Base-by-base conservation (phyloP, 2,329 filamentous ascomycete genomes). In the Alternaria arborescens region DNA sequence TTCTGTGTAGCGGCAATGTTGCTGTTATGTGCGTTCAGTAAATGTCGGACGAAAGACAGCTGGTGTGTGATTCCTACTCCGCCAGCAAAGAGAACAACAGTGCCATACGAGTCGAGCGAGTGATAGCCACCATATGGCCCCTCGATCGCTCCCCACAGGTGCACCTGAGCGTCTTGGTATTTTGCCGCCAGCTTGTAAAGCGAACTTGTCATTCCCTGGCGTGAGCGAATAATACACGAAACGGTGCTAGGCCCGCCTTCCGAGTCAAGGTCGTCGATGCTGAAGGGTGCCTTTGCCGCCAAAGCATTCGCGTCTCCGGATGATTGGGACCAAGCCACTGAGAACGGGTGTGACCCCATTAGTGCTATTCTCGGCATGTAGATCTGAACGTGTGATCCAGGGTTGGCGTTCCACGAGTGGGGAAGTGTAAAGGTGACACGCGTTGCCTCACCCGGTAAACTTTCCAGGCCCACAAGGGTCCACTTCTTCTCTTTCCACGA, bases 51-150 rank as follows among this genome's bases (percentile, higher is more conserved):
- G 77, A 95, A 96, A 11, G 92, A 91, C 20, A 97, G 86, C 75
- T 96, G 92, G 77, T 97, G 94, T 0, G 94, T 97, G 78, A 98
- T 97, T 58, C 94, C 94, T 3, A 94, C 92, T 43, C 94, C 91
- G 52, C 92, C 93, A 4, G 93, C 93, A 71, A 97, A 92, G 60
- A 98, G 89, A 50, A 97, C 85, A 28, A 89, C 88, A 36, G 94
- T 94, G 24, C 94, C 94, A 78, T 97, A 97, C 5, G 93, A 97
- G 78, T 93, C 89, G 64, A 97, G 88, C 51, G 87, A 89, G 78
- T 95, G 90, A 20, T 63, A 42, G 72, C 92, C 89, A 22, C 89
- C 79, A 72, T 97, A 97, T 0, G 94, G 93, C 0, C 94, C 94
- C 80, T 97, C 94, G 63, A 96, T 87, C 48, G 91, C 87, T 8